These are phyloP conservation scores for Coffea canephora DNA, from an alignment of 257 asterid genomes.

Conservation along the genomic window DNA sequence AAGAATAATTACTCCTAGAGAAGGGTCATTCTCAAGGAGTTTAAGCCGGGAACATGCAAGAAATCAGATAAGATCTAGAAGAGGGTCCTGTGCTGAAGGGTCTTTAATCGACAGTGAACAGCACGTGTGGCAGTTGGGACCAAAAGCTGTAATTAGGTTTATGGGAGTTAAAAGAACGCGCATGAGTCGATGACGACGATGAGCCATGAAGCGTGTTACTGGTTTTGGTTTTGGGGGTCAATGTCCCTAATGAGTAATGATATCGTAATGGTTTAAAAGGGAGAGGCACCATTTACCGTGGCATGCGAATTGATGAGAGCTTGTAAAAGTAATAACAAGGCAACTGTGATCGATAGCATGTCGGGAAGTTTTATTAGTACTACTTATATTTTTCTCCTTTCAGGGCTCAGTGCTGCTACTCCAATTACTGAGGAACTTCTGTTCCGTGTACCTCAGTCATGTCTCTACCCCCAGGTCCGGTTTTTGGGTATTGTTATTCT, in stretches of 20 bases:
- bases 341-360: background rate
- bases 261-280: background rate
- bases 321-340: background rate
- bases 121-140: conserved; percentile 24
- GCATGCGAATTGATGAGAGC: background rate
- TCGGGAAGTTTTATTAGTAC: background rate
- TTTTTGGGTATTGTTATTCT: background rate
- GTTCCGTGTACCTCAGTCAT: background rate
- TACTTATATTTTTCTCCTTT: background rate
- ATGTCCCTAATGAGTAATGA: background rate
- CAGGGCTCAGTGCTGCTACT: too few species aligned
- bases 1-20: background rate
- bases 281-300: background rate
- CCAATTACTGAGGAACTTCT: background rate
- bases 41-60: background rate
- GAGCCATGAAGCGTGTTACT: background rate
- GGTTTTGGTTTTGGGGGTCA: background rate
- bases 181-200: background rate
- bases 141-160: background rate
- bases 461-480: background rate
- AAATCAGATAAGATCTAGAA: conserved; percentile 5
- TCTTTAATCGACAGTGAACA: conserved; percentile 12
- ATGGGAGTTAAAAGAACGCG: background rate
- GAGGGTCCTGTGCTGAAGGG: conserved; percentile 3
- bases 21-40: conserved; percentile 10